Evolutionary conservation across 2,329 filamentous ascomycete species (phyloP).

Genomic region (Colletotrichum tamarilloi): DNA sequence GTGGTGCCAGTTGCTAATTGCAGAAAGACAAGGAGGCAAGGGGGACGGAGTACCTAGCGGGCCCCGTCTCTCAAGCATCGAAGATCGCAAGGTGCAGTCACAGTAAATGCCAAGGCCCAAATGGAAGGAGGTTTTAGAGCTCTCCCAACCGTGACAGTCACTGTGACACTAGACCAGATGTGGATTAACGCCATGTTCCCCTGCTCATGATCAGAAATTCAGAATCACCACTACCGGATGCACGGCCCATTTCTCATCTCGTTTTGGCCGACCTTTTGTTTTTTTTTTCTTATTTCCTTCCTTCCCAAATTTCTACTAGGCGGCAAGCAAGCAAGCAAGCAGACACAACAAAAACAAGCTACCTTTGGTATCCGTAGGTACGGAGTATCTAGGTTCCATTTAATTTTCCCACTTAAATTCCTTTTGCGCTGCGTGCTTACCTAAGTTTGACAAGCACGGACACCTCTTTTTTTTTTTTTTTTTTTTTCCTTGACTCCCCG

Average conservation of each 20-base stretch:
- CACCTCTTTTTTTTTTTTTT: background rate
- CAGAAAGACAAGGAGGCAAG: background rate
- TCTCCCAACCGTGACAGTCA: background rate
- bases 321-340: too few species aligned
- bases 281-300: background rate
- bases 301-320: too few species aligned
- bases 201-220: too few species aligned
- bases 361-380: too few species aligned
- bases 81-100: background rate
- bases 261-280: background rate
- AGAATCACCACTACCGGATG: background rate
- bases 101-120: background rate
- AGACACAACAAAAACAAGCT: background rate
- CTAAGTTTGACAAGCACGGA: background rate
- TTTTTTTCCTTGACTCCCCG: background rate
- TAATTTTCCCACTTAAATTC: background rate
- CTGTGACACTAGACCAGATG: background rate
- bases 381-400: background rate
- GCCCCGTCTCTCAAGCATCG: background rate
- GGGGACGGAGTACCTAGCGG: background rate
- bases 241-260: background rate
- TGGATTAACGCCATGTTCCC: background rate
- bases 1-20: too few species aligned
- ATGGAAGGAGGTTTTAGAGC: too few species aligned
- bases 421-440: background rate